These are phyloP conservation scores for Russula brevipes DNA, from an alignment of 768 basidiomycete genomes.

Conservation along the genomic window DNA sequence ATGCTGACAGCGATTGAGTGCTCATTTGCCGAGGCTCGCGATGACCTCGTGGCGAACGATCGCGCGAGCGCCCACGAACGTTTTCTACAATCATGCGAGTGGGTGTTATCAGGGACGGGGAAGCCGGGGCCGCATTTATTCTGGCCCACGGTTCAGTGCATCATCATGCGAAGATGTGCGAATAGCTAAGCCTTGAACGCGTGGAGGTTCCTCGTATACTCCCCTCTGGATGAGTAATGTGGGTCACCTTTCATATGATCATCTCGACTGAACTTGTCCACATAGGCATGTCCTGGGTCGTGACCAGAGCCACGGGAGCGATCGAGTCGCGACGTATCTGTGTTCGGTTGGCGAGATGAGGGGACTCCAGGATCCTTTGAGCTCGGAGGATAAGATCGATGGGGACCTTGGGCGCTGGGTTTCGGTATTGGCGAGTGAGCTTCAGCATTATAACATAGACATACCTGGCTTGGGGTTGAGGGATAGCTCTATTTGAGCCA, in stretches of 20 bases:
- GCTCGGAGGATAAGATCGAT: slow-evolving; percentile 10
- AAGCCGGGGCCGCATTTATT: background rate
- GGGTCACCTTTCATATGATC: slow-evolving; percentile 22
- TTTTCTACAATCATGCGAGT: background rate
- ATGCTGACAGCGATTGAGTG: background rate
- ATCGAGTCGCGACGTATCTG: background rate
- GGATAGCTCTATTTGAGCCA: slow-evolving; percentile 10
- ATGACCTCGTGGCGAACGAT: slow-evolving; percentile 6
- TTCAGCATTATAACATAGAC: background rate
- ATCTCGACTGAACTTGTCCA: slow-evolving; percentile 15
- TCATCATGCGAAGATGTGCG: slow-evolving; percentile 9
- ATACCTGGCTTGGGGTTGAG: slow-evolving; percentile 15
- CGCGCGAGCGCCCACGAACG: background rate
- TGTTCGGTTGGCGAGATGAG: slow-evolving; percentile 6
- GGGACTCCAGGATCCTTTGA: slow-evolving; percentile 7
- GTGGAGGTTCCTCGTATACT: slow-evolving; percentile 7
- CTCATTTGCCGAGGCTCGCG: slow-evolving; percentile 6
- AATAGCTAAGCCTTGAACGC: background rate
- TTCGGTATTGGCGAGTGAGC: background rate
- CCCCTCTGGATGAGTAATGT: slow-evolving; percentile 19
- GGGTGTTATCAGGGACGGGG: background rate
- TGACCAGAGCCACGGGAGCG: slow-evolving; percentile 6
- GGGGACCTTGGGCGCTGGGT: slow-evolving; percentile 15
- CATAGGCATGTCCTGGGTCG: slow-evolving; percentile 3
- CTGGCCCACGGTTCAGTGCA: background rate